A percentile compares a stretch with the other conserved stretches of the same genome.
phyloP scores from a whole-genome alignment of 805 yeast species.

The Candida sphagnicola region DNA sequence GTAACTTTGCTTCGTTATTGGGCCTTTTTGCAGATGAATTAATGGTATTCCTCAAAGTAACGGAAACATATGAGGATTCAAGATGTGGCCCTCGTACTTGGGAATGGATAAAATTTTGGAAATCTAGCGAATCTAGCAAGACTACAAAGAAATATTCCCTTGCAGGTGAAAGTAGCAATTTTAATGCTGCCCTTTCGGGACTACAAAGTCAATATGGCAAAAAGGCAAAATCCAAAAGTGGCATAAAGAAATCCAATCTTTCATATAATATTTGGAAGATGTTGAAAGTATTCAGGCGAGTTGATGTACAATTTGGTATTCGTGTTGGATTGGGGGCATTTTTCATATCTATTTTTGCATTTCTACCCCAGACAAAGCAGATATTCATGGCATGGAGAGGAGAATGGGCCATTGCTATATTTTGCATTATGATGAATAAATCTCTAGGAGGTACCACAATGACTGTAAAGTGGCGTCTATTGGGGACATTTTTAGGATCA shows the following conservation, averaged over 20 bases:
- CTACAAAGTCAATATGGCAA: constrained; percentile 23
- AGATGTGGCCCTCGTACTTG: constrained; percentile 30
- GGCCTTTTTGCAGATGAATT: constrained; percentile 62
- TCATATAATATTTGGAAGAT: constrained; percentile 43
- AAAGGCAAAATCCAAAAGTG: constrained; percentile 1
- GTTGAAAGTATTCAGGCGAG: constrained; percentile 50
- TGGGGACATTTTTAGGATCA: constrained; percentile 77
- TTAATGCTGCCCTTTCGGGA: constrained; percentile 32
- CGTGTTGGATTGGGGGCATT: constrained; percentile 78
- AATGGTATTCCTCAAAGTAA: constrained; percentile 39
- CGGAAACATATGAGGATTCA: constrained; percentile 37
- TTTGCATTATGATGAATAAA: constrained; percentile 79
- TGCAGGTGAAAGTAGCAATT: constrained; percentile 14
- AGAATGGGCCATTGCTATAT: constrained; percentile 84
- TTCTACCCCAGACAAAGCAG: constrained; percentile 49
- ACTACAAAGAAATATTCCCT: neutral
- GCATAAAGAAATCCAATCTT: constrained; percentile 5
- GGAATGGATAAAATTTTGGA: constrained; percentile 56
- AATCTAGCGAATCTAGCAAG: constrained; percentile 2
- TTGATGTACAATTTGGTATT: constrained; percentile 74
- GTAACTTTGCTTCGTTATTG: constrained; percentile 66
- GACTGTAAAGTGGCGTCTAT: constrained; percentile 68
- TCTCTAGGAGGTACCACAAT: constrained; percentile 80
- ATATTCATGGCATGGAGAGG: constrained; percentile 64
- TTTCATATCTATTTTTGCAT: constrained; percentile 63